Conservation (phyloP, 2,329 filamentous ascomycete species). For the Stachybotrys chartarum region DNA sequence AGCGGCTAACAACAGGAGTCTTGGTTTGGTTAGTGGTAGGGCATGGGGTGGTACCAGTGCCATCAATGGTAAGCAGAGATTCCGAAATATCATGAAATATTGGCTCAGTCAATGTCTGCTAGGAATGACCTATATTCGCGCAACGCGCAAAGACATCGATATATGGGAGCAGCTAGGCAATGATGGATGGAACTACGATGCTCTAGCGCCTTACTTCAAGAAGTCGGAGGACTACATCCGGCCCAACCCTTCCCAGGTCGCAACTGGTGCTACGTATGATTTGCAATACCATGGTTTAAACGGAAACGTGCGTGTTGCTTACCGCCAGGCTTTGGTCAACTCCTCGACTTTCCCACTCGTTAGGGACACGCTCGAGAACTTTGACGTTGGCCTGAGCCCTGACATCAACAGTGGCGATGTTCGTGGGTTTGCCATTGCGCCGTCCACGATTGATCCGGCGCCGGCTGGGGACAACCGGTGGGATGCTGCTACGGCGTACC, state of each 20-base stretch:
- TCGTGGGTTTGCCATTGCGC: slow-evolving; percentile 28
- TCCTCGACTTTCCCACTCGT: slow-evolving; percentile 21
- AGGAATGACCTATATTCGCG: slow-evolving; percentile 40
- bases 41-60: slow-evolving; percentile 32
- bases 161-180: slow-evolving; percentile 36
- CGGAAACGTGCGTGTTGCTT: slow-evolving; percentile 30
- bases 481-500: slow-evolving; percentile 34
- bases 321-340: slow-evolving; percentile 24
- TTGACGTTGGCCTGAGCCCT: slow-evolving; percentile 12
- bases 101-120: slow-evolving; percentile 2
- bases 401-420: slow-evolving; percentile 32
- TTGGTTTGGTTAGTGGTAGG: slow-evolving; percentile 25
- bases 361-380: slow-evolving; percentile 8
- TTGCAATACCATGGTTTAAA: slow-evolving; percentile 23
- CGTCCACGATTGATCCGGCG: slow-evolving; percentile 30
- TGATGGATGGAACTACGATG: slow-evolving; percentile 36
- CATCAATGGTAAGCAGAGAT: slow-evolving; percentile 26
- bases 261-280: slow-evolving; percentile 26
- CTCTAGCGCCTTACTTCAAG: slow-evolving; percentile 38
- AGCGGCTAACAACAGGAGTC: slow-evolving; percentile 19
- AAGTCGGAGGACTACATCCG: slow-evolving; percentile 29
- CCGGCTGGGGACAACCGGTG: slow-evolving; percentile 21
- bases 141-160: slow-evolving; percentile 31
- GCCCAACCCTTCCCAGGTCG: slow-evolving; percentile 24
- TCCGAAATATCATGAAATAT: background rate